Conservation (phyloP, 768 basidiomycete genomes). For the Chlorophyllum brunneum region DNA sequence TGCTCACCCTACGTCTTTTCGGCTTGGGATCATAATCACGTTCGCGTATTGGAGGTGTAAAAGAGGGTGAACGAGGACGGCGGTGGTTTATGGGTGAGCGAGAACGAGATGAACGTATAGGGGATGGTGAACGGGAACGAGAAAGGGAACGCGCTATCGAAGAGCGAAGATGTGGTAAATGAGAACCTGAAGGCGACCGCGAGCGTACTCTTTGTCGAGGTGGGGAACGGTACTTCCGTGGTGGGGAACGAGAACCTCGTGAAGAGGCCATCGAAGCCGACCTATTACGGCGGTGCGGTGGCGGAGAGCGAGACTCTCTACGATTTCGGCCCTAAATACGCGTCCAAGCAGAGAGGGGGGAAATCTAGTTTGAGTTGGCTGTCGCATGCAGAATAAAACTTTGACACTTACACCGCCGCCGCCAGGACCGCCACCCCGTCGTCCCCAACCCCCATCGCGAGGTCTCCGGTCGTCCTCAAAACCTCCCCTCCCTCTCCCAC, state of each 20-base stretch:
- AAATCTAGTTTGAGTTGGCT: not conserved
- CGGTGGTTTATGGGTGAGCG: slow-evolving; percentile 33
- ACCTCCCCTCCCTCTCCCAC: slow-evolving; percentile 50
- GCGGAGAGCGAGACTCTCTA: slow-evolving; percentile 42
- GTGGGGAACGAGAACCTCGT: slow-evolving; percentile 35
- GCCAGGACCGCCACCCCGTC: slow-evolving; percentile 51
- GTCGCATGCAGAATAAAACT: slow-evolving; percentile 8
- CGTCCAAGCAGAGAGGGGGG: not conserved
- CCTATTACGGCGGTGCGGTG: slow-evolving; percentile 28
- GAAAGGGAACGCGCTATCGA: slow-evolving; percentile 44
- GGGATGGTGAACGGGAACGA: slow-evolving; percentile 36
- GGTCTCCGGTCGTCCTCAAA: slow-evolving; percentile 38
- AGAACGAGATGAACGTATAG: slow-evolving; percentile 35
- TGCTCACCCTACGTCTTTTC: slow-evolving; percentile 38
- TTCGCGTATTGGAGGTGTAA: slow-evolving; percentile 45
- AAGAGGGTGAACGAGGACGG: slow-evolving; percentile 44
- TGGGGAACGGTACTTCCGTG: slow-evolving; percentile 25
- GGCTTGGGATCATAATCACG: slow-evolving; percentile 16
- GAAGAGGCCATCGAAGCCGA: slow-evolving; percentile 16
- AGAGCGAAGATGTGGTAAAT: slow-evolving; percentile 23
- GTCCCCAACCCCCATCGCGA: slow-evolving; percentile 68
- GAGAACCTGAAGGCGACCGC: slow-evolving; percentile 23
- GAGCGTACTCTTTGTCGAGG: slow-evolving; percentile 19
- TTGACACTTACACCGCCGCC: slow-evolving; percentile 16
- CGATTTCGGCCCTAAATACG: slow-evolving; percentile 42